Conservation (phyloP, 129 eudicot species). For the Sambucus nigra region DNA sequence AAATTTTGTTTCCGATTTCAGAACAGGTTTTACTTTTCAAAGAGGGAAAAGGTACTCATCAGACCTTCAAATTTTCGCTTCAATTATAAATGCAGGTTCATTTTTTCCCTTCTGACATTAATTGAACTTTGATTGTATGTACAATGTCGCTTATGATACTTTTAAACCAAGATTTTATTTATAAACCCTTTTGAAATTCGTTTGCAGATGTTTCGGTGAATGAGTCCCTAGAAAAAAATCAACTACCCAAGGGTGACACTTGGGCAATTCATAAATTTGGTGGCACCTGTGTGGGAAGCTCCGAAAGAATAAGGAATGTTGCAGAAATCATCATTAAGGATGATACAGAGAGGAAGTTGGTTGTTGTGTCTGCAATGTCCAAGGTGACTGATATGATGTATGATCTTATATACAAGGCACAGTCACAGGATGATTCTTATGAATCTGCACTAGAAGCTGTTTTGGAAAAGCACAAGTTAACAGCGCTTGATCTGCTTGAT, state of each 20-base stretch:
- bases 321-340: conserved; percentile 64
- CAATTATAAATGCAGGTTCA: conserved; percentile 30
- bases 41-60: conserved; percentile 18
- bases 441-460: conserved; percentile 74
- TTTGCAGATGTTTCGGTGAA: conserved; percentile 39
- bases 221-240: conserved; percentile 31
- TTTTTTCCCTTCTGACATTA: background rate
- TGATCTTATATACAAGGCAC: conserved; percentile 79
- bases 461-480: conserved; percentile 66
- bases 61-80: conserved; percentile 24
- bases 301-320: conserved; percentile 78
- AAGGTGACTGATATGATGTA: conserved; percentile 99
- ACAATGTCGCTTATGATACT: background rate
- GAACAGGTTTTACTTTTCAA: conserved; percentile 24
- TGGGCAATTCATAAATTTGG: conserved; percentile 99
- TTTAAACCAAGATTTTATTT: background rate
- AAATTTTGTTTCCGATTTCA: conserved; percentile 14
- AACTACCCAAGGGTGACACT: conserved; percentile 63
- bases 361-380: conserved; percentile 97
- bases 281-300: conserved; percentile 93
- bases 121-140: conserved; percentile 1
- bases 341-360: conserved; percentile 69
- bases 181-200: background rate
- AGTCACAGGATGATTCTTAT: conserved; percentile 70
- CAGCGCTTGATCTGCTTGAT: conserved; percentile 75